A percentile compares a stretch with the other conserved stretches of the same genome.
These are phyloP conservation scores for Hansenula sp. DNA, from an alignment of 1,139 yeast species.

Conservation along the genomic window DNA sequence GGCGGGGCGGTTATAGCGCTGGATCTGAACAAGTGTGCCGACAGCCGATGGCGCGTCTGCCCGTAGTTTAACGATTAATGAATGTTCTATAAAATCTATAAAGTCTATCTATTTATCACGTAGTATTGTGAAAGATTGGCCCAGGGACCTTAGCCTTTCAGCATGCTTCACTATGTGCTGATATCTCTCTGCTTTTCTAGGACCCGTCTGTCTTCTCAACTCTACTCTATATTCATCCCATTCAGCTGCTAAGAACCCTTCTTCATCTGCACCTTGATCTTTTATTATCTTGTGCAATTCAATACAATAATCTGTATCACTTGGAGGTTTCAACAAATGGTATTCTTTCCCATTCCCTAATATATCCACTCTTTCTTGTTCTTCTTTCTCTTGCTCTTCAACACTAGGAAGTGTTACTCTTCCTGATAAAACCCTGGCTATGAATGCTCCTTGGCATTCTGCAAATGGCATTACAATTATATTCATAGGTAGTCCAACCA, in stretches of 20 bases:
- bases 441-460: slow-evolving; percentile 55
- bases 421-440: slow-evolving; percentile 52
- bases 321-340: slow-evolving; percentile 1
- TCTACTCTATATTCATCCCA: slow-evolving; percentile 1
- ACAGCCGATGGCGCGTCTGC: not conserved
- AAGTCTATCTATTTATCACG: slow-evolving; percentile 10
- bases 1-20: too few species aligned
- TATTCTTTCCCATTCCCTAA: not conserved
- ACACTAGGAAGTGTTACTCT: slow-evolving; percentile 41
- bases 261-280: not conserved
- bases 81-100: slow-evolving; percentile 25
- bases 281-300: not conserved
- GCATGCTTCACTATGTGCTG: not conserved
- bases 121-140: not conserved
- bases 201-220: not conserved
- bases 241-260: not conserved
- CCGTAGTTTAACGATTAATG: not conserved
- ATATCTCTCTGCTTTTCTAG: not conserved
- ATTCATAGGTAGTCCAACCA: slow-evolving; percentile 47
- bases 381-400: slow-evolving; percentile 19
- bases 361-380: not conserved
- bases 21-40: too few species aligned
- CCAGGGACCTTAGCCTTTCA: not conserved
- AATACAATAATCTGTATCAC: not conserved
- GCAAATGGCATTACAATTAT: slow-evolving; percentile 58